Conservation (phyloP, 352 stramenopile species). For the Globisporangium cylindrosporum region DNA sequence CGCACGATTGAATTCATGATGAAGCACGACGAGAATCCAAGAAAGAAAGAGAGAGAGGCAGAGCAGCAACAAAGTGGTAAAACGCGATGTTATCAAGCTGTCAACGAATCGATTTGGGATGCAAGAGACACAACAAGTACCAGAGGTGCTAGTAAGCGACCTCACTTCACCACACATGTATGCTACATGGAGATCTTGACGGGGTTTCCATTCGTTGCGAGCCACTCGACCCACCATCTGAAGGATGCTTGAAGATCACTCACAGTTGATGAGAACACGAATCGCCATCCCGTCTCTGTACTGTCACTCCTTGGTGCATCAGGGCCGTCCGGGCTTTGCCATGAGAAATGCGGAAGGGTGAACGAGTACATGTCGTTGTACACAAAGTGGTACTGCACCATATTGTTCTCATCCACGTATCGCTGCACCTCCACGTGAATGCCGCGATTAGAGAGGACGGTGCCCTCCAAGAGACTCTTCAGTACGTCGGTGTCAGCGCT, state of each 20-base stretch:
- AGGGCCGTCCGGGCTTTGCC: not conserved
- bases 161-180: not conserved
- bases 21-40: not conserved
- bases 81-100: not conserved
- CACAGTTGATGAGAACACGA: not conserved
- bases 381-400: not conserved
- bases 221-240: conserved; percentile 6
- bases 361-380: not conserved
- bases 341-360: not conserved
- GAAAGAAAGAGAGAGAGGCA: not conserved
- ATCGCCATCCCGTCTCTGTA: not conserved
- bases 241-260: not conserved
- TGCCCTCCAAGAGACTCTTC: conserved; percentile 3
- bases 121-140: not conserved
- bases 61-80: not conserved
- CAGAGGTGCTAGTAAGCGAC: not conserved
- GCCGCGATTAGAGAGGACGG: not conserved
- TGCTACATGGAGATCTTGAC: not conserved
- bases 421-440: not conserved
- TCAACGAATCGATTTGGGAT: not conserved
- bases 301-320: not conserved
- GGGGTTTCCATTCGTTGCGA: not conserved
- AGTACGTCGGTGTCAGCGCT: not conserved
- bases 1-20: not conserved
- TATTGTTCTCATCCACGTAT: too few relatives aligned